A percentile compares a stretch with the other conserved stretches of the same genome.
Conservation (phyloP, 371 early-diverging fungal species). For the Mucor irregularis region DNA sequence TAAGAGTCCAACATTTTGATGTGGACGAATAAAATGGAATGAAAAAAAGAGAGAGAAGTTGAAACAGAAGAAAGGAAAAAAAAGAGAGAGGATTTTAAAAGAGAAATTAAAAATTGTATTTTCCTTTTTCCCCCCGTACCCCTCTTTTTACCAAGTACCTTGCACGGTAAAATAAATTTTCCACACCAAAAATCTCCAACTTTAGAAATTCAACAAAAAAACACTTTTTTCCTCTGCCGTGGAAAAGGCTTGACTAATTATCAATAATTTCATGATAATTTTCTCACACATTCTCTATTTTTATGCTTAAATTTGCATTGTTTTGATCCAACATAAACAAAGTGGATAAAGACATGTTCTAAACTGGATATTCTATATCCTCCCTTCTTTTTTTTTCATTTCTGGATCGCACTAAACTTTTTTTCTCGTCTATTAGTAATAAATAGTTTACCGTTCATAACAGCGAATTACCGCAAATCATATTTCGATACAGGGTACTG, state of each 20-base stretch:
- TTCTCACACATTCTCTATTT: constrained; percentile 13
- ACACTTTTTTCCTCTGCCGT: too few species aligned
- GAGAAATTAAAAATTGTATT: neutral
- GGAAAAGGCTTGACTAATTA: constrained; percentile 11
- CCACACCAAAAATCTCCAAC: too few species aligned
- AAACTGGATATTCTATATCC: neutral
- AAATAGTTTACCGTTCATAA: neutral
- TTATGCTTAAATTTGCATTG: too few species aligned
- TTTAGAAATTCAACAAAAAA: too few species aligned
- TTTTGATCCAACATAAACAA: neutral
- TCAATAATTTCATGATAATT: constrained; percentile 5
- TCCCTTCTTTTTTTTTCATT: neutral
- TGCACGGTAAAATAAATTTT: neutral
- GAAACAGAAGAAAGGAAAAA: neutral
- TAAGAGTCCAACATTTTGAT: constrained; percentile 9
- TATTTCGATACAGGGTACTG: too few species aligned
- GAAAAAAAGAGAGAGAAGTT: neutral
- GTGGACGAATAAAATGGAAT: neutral
- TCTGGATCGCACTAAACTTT: neutral
- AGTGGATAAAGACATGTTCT: neutral
- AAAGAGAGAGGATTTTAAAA: neutral
- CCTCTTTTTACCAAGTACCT: neutral
- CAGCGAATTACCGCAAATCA: too few species aligned
- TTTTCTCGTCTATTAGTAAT: neutral
- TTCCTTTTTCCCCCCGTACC: too few species aligned